Percentiles rank a stretch among this genome's conserved stretches.
Evolutionary conservation across 495 filamentous ascomycete genomes (phyloP).

Genomic region (Penicillium cataractarum): DNA sequence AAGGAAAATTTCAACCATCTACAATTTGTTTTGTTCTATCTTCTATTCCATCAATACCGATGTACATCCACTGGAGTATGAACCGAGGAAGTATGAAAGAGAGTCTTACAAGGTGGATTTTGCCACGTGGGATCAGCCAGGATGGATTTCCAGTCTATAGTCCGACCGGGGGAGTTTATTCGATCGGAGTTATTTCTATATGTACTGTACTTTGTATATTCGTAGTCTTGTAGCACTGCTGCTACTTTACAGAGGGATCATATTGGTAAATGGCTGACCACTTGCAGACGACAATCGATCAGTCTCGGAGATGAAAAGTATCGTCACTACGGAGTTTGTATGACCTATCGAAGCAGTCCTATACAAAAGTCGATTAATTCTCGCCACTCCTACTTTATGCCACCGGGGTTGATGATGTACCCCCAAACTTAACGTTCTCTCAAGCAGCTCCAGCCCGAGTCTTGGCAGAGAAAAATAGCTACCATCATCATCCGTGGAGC

Average conservation of each 20-base stretch:
- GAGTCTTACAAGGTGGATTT: conserved; percentile 19
- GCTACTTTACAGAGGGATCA: too few species aligned
- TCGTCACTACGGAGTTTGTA: neutral
- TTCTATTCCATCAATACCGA: too few species aligned
- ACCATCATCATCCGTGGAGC: neutral
- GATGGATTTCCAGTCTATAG: conserved; percentile 8
- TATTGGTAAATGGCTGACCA: too few species aligned
- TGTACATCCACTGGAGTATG: too few species aligned
- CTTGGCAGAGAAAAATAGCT: conserved; percentile 9
- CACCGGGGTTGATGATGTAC: neutral
- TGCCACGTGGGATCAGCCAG: conserved; percentile 30
- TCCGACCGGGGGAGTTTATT: neutral
- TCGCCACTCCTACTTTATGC: conserved; percentile 1
- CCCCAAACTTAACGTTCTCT: neutral
- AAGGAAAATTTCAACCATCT: neutral
- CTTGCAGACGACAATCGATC: too few species aligned
- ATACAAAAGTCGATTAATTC: neutral
- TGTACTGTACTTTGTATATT: neutral
- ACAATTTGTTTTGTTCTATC: neutral
- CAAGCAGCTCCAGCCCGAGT: neutral
- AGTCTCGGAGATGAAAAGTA: neutral
- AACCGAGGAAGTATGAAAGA: conserved; percentile 1
- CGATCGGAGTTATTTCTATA: neutral
- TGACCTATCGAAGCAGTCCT: neutral
- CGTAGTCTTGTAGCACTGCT: neutral